Base-by-base conservation (phyloP, 2,329 filamentous ascomycete genomes). In the Alternaria gansuensis region DNA sequence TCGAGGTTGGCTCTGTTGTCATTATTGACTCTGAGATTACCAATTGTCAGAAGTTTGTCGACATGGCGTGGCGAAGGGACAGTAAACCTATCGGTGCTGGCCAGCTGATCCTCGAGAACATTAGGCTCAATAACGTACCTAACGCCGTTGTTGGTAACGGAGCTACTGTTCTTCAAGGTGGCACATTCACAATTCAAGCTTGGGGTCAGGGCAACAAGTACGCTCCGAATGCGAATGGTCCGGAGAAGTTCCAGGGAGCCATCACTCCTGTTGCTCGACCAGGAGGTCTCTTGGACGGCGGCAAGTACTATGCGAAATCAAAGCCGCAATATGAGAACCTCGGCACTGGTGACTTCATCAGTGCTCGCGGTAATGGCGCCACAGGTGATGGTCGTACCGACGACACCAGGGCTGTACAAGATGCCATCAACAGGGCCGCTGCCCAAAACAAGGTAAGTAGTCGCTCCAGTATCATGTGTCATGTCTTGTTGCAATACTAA, bases 311-410 rank as follows among this genome's bases (percentile, higher is more conserved):
- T 64, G 71, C 79, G 45, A 80, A 80, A 17, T 80, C 83, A 1
- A 88, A 87, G 74, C 81, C 81, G 2, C 76, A 80, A 31, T 83
- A 82, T 46, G 76, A 78, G 54, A 67, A 59, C n/a, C 65, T 91
- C 1, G 77, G 85, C 1, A 83, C 82, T 8, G 84, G 82, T 51
- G 83, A 83, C 21, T 95, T 97, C 70, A 77, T 94, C 65, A 75
- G 71, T 46, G 74, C 69, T 56, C 75, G 75, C 34, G 74, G 75
- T 52, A 76, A 77, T 41, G 82, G 79, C 52, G 93, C 92, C 69
- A 90, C 87, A 77, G 93, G 93, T 67, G 92, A 98, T 72, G 94
- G 75, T 29, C 64, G 89, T 87, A n/a, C 71, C 3, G 94, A 98
- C 70, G 93, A 97, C 69, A 97, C 93, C 2, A 85, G 83, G 5